These are phyloP conservation scores for Dendrobium chrysotoxum DNA, from an alignment of 106 monocot species.

Conservation along the genomic window DNA sequence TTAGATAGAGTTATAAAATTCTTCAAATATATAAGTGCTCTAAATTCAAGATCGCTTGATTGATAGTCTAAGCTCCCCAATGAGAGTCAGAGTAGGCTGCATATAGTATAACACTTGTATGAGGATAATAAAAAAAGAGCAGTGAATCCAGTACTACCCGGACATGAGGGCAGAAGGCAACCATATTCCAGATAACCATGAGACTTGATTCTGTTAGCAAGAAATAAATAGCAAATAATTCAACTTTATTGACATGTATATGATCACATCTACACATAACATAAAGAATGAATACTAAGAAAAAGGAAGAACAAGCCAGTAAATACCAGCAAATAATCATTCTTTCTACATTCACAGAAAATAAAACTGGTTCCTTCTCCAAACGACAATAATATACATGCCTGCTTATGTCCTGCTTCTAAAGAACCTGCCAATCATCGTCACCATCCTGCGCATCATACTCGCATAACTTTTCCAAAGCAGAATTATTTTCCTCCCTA, in stretches of 20 bases:
- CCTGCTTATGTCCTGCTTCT: neutral
- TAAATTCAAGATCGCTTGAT: no score
- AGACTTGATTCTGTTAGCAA: neutral
- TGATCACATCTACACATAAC: slow-evolving; percentile 3
- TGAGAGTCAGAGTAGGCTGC: no score
- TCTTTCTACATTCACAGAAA: neutral
- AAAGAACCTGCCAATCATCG: slow-evolving; percentile 84
- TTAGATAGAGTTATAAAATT: no score
- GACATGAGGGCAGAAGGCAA: no score
- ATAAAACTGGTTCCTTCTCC: neutral
- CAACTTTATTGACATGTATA: neutral
- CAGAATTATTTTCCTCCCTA: slow-evolving; percentile 11
- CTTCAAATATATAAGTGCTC: no score
- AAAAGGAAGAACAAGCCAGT: no score
- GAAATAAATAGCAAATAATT: slow-evolving; percentile 4
- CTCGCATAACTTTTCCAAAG: slow-evolving; percentile 15
- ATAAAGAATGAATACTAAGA: neutral
- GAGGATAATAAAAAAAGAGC: no score
- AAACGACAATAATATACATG: neutral
- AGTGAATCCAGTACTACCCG: no score
- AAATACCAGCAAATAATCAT: neutral
- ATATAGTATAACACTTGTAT: no score
- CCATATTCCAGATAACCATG: no score
- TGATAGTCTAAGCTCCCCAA: no score
- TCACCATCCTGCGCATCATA: slow-evolving; percentile 25